phyloP scores from a whole-genome alignment of 1,139 yeast genomes.

The Blastobotrys malaysiensis region DNA sequence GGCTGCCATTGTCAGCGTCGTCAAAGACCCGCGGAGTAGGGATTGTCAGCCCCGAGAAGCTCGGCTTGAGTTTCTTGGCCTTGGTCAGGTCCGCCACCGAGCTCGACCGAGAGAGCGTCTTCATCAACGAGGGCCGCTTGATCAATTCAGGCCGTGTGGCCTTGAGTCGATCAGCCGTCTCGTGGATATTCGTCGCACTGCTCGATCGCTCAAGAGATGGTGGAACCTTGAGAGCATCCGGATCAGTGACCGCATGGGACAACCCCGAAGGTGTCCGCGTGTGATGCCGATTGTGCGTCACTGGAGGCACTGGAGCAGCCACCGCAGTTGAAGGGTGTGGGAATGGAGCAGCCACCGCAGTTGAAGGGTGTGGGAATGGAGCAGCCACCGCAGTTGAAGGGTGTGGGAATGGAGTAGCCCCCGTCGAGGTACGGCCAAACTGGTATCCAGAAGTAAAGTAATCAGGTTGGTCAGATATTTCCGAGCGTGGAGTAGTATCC shows the following conservation, averaged over 20 bases:
- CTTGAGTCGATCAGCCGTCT: background rate
- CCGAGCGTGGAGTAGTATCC: background rate
- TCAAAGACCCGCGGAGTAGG: conserved; percentile 72
- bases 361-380: background rate
- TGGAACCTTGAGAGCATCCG: background rate
- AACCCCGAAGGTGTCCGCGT: conserved; percentile 10
- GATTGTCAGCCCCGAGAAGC: conserved; percentile 71
- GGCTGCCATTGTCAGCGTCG: conserved; percentile 59
- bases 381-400: background rate
- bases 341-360: conserved; percentile 8
- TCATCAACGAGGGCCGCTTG: conserved; percentile 17
- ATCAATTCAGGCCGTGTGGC: conserved; percentile 8
- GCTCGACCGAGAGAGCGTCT: conserved; percentile 15
- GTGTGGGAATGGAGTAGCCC: conserved; percentile 9
- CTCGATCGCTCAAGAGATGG: background rate
- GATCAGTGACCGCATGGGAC: background rate
- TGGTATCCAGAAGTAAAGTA: conserved; percentile 9
- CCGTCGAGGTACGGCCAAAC: conserved; percentile 8
- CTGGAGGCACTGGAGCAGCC: background rate
- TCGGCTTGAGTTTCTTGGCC: conserved; percentile 41
- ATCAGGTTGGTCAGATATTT: conserved; percentile 2
- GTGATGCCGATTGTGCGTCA: background rate
- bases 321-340: conserved; percentile 2
- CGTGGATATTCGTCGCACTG: background rate
- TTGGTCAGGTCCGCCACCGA: conserved; percentile 14